Conservation (phyloP, 2,329 filamentous ascomycete species). For the Exophiala calicioides region DNA sequence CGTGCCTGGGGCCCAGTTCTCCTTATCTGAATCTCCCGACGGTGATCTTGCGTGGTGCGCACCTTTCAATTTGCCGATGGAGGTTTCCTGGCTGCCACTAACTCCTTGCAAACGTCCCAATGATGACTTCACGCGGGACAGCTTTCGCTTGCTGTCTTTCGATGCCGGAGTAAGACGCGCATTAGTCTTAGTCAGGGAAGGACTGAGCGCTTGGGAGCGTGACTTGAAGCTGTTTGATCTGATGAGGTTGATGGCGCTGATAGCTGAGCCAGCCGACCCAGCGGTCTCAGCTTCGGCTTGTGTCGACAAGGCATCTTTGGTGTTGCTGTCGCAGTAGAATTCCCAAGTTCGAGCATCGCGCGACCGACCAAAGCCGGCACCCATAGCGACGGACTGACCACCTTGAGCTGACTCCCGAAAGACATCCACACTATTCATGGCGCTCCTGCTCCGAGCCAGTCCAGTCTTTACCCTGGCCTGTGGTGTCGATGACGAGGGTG, state of each 20-base stretch:
- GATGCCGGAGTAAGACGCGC: conserved; percentile 46
- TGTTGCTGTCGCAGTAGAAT: conserved; percentile 80
- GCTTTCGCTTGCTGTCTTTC: conserved; percentile 58
- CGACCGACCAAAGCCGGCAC: conserved; percentile 69
- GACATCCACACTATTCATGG: conserved; percentile 15
- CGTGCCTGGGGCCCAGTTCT: conserved; percentile 72
- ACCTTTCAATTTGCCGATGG: conserved; percentile 32
- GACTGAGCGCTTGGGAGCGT: conserved; percentile 42
- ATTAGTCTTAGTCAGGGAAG: conserved; percentile 47
- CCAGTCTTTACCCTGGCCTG: conserved; percentile 51
- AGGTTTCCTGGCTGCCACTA: conserved; percentile 32
- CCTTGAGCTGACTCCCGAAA: conserved; percentile 19
- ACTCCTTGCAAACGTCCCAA: conserved; percentile 60
- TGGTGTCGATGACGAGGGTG: conserved; percentile 49
- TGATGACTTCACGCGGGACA: conserved; percentile 63
- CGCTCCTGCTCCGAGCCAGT: conserved; percentile 36
- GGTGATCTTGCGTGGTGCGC: conserved; percentile 44
- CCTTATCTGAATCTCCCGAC: conserved; percentile 85
- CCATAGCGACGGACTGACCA: conserved; percentile 26
- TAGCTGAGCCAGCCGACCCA: conserved; percentile 76
- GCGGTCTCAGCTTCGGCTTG: conserved; percentile 78
- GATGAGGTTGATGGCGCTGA: conserved; percentile 78
- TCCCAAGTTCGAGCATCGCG: conserved; percentile 89
- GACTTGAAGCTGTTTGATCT: conserved; percentile 65
- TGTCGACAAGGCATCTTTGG: conserved; percentile 74